Evolutionary conservation across 345 rosid species (phyloP), one percentile per base, ranked within the genome.

Genomic region (Microcos paniculata): DNA sequence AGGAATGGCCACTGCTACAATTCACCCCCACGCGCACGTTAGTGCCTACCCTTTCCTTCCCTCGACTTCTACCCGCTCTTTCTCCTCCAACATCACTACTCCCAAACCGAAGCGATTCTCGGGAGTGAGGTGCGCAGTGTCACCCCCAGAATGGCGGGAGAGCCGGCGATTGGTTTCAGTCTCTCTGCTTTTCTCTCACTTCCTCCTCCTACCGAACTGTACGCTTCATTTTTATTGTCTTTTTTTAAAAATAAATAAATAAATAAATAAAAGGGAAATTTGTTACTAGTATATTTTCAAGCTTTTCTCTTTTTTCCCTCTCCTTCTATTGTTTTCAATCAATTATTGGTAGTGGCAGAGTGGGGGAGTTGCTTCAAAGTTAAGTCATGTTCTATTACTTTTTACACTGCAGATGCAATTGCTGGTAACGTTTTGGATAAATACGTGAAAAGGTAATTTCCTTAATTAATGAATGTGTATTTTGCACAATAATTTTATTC

Each of bases 391-490:
- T 16, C 55, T 3, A 2, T 24, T 66, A 2, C 3, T 16, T 64
- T 70, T 31, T 4, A 15, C 21, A 48, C 51, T 74, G 81, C 82
- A 91, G 99, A 83, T 83, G 97, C 90, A 53, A 68, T 73, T 40
- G 98, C 89, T 1, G 90, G 78, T 63, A 66, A 75, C 81, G 40
- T 86, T 6, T 67, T 85, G 26, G 97, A 94, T 79, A 87, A 86
- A 52, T 92, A 94, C 61, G 91, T 94, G 30, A 94, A 90, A 84
- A 90, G 85, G 95, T 94, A 82, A 68, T 9, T 26, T 28, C 7
- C 24, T 68, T 21, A 10, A 3, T 68, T 21, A 10, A 3, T 26
- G 26, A 4, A 12, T 68, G 14, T 15, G 12, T 45, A 12, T 10
- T 26, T 61, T 35, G 23, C 26, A 55, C 1, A 31, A n/a, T n/a